These are phyloP conservation scores for Argentina anserina DNA, from an alignment of 306 rosid species.

Conservation along the genomic window DNA sequence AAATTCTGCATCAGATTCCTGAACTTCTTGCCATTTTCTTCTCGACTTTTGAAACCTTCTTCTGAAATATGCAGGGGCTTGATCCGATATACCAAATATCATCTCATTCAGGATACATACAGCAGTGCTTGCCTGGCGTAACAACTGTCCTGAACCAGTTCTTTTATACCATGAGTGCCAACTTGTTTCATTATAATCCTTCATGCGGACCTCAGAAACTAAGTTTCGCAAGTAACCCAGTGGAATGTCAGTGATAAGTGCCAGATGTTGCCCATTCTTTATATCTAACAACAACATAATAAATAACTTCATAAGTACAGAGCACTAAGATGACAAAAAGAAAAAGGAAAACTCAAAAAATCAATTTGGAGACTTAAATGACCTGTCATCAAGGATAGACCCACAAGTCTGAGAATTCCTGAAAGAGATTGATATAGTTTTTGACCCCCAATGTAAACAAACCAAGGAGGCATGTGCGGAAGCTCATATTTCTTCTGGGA, in stretches of 20 bases:
- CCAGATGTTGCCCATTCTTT: constrained; percentile 57
- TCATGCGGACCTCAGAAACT: constrained; percentile 69
- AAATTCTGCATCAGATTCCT: constrained; percentile 17
- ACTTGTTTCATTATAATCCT: constrained; percentile 63
- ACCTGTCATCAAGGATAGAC: constrained; percentile 79
- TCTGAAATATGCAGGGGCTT: constrained; percentile 44
- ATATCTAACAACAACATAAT: constrained; percentile 46
- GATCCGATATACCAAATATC: constrained; percentile 81
- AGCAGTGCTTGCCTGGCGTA: constrained; percentile 92
- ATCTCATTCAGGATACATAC: constrained; percentile 91
- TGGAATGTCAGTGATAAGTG: constrained; percentile 58
- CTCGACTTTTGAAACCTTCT: constrained; percentile 53
- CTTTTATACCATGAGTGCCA: constrained; percentile 89
- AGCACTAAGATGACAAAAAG: constrained; percentile 13
- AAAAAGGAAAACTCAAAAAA: constrained; percentile 6
- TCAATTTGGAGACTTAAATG: constrained; percentile 25
- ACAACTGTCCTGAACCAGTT: constrained; percentile 78
- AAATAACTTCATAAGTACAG: constrained; percentile 13
- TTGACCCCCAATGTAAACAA: constrained; percentile 54
- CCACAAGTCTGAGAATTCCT: constrained; percentile 81
- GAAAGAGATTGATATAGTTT: constrained; percentile 74
- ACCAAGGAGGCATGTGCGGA: constrained; percentile 98
- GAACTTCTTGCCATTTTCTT: constrained; percentile 31
- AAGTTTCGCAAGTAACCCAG: constrained; percentile 71
- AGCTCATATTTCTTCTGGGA: constrained; percentile 46